Conservation (phyloP, 495 filamentous ascomycete species). For the Bombardia bombarda region DNA sequence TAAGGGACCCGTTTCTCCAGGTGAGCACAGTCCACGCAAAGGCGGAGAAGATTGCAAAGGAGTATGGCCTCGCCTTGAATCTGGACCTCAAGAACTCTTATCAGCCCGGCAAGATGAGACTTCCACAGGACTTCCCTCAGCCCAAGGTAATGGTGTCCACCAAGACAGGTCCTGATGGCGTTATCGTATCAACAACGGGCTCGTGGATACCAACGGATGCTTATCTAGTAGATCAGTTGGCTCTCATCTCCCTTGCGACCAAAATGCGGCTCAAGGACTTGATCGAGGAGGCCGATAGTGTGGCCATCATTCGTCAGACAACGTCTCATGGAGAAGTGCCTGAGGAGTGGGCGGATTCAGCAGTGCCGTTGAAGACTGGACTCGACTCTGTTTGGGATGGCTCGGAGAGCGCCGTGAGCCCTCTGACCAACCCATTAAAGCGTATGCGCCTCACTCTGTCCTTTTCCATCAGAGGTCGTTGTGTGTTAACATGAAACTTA, state of each 20-base stretch:
- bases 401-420: slow-evolving; percentile 43
- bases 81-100: slow-evolving; percentile 37
- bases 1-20: slow-evolving; percentile 30
- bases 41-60: slow-evolving; percentile 53
- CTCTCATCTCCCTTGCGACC: slow-evolving; percentile 19
- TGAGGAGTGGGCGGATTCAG: slow-evolving; percentile 11
- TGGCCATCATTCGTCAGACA: slow-evolving; percentile 7
- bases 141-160: slow-evolving; percentile 25
- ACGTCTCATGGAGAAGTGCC: slow-evolving; percentile 10
- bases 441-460: slow-evolving; percentile 36
- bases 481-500: no score
- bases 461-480: background rate
- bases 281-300: slow-evolving; percentile 6
- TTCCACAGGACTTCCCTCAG: slow-evolving; percentile 44
- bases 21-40: slow-evolving; percentile 36
- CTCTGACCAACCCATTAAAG: slow-evolving; percentile 49
- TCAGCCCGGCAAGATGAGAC: slow-evolving; percentile 33
- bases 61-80: slow-evolving; percentile 49
- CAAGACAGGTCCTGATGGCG: slow-evolving; percentile 42
- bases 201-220: slow-evolving; percentile 60
- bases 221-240: slow-evolving; percentile 63
- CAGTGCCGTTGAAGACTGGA: slow-evolving; percentile 8
- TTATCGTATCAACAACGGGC: slow-evolving; percentile 48
- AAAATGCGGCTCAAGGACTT: slow-evolving; percentile 7
- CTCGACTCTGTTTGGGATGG: slow-evolving; percentile 25